These are phyloP conservation scores for Plenodomus biglobosus DNA, from an alignment of 2,329 filamentous ascomycete species.

Conservation along the genomic window DNA sequence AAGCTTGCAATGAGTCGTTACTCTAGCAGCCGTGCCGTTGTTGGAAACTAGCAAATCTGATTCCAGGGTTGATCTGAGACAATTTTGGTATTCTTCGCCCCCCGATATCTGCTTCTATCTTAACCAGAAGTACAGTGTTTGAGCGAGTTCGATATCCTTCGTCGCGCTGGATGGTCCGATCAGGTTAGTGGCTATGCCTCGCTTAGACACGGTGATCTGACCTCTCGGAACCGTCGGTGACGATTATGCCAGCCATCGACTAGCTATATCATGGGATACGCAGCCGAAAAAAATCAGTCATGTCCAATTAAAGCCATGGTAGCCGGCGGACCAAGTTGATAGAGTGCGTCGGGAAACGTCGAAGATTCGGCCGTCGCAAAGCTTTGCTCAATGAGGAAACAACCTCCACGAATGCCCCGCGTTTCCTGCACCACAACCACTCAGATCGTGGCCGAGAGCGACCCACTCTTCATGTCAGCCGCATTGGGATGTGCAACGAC, in stretches of 20 bases:
- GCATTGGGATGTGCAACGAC: constrained; percentile 7
- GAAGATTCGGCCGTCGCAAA: constrained; percentile 24
- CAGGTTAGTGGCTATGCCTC: constrained; percentile 7
- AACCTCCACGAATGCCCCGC: constrained; percentile 32
- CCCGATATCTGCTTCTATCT: background rate
- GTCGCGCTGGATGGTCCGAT: constrained; percentile 6
- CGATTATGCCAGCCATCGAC: constrained; percentile 2
- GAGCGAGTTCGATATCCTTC: background rate
- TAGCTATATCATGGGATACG: constrained; percentile 21
- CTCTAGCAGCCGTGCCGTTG: too few relatives aligned
- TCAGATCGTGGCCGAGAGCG: constrained; percentile 22
- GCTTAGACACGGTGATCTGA: constrained; percentile 10
- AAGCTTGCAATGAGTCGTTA: too few relatives aligned
- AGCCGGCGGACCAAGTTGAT: constrained; percentile 22
- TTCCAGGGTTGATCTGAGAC: too few relatives aligned
- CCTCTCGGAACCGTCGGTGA: constrained; percentile 12
- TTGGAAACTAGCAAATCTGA: too few relatives aligned
- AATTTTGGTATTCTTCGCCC: too few relatives aligned
- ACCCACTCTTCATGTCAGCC: constrained; percentile 16
- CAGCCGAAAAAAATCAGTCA: constrained; percentile 5
- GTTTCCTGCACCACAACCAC: constrained; percentile 19
- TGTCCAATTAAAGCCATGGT: constrained; percentile 28
- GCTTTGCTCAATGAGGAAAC: constrained; percentile 32
- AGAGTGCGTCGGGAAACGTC: constrained; percentile 19
- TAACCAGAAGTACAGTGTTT: background rate